Conservation (phyloP, 1,284 basidiomycete species). For the Peniophora sp. region DNA sequence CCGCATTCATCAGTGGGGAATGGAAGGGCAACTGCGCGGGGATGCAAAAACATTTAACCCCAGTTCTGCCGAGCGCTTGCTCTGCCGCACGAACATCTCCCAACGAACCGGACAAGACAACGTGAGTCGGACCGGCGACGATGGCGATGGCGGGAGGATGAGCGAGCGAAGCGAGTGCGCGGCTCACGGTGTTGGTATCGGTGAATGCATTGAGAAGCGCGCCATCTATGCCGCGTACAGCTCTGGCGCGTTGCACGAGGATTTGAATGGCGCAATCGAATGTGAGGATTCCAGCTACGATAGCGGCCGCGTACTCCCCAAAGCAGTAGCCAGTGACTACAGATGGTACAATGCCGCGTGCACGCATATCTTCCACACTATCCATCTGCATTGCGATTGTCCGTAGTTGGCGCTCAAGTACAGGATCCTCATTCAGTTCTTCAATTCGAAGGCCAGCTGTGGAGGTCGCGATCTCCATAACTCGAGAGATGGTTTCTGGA, state of each 20-base stretch:
- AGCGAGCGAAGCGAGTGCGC: not conserved
- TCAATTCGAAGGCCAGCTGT: not conserved
- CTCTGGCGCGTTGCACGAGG: slow-evolving; percentile 7
- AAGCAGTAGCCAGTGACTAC: slow-evolving; percentile 14
- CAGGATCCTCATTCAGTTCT: not conserved
- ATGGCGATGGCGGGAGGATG: slow-evolving; percentile 4
- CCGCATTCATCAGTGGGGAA: slow-evolving; percentile 3
- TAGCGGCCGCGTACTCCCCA: slow-evolving; percentile 13
- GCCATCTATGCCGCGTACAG: slow-evolving; percentile 3
- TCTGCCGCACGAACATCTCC: not conserved
- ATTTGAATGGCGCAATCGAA: slow-evolving; percentile 6
- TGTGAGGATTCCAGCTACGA: slow-evolving; percentile 6
- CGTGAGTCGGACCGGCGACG: slow-evolving; percentile 6
- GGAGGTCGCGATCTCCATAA: not conserved
- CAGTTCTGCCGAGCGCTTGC: not conserved
- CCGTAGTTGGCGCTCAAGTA: slow-evolving; percentile 6
- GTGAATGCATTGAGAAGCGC: slow-evolving; percentile 8
- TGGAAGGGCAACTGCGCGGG: slow-evolving; percentile 5
- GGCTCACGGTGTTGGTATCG: not conserved
- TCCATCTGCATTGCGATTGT: slow-evolving; percentile 9
- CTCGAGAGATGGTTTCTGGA: too few species aligned
- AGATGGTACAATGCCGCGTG: slow-evolving; percentile 1
- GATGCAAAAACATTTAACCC: not conserved
- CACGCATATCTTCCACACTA: not conserved
- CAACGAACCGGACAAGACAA: slow-evolving; percentile 1